Base-by-base conservation (phyloP, 345 rosid species). In the Hevea brasiliensis region DNA sequence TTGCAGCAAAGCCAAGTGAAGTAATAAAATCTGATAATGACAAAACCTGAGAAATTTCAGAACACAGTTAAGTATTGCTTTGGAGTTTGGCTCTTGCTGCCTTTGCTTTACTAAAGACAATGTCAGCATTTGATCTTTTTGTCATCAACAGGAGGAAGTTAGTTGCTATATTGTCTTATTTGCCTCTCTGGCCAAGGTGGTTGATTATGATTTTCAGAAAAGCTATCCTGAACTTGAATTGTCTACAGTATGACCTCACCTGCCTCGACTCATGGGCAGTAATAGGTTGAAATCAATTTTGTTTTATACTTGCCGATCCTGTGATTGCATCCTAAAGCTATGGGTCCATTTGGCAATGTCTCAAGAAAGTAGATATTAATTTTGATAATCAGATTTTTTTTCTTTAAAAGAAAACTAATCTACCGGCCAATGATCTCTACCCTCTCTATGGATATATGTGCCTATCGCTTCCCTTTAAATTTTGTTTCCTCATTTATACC, bases 11-110 rank as follows among this genome's bases (percentile, higher is more conserved):
- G 50, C 66, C 72, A 59, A 47, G 48, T 60, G 23, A n/a, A 32
- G 11, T 74, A 29, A 58, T 32, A 32, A 59, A 32, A 60, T 21
- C 10, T 54, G 61, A 48, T 41, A 17, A 44, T 51, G 78, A 68
- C 56, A 10, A 32, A 32, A 32, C 3, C 37, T 13, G 44, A 45
- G 62, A 24, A 20, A 23, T 61, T 32, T 76, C 73, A 72, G 76
- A n/a, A n/a, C n/a, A 72, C 56, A 32, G 37, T 68, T 54, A 12
- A 68, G 23, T 12, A 50, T 23, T 56, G 21, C n/a, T 66, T 27
- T 32, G 70, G 55, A 14, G 3, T 26, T 58, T 53, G 42, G 21
- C 27, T 54, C 3, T 58, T 68, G 72, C 61, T 18, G 27, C 1
- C 27, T 35, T 35, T 27, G 40, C 56, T 48, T 32, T 44, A 32